Base-by-base conservation (phyloP, 176 grass and related monocot genomes). In the Ananas comosus region DNA sequence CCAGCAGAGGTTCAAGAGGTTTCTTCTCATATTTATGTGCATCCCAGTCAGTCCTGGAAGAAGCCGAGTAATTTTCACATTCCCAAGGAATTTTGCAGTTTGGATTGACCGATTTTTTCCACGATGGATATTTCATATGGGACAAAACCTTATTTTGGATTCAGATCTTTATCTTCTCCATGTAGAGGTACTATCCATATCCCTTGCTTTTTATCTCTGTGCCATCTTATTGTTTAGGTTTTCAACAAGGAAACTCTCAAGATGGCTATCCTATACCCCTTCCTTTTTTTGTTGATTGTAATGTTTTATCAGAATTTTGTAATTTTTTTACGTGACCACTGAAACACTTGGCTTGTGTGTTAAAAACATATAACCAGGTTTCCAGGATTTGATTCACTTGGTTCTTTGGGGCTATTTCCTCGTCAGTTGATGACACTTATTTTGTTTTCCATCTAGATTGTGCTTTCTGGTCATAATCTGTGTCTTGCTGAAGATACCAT, bases 101-200 rank as follows among this genome's bases (percentile, higher is more conserved):
- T 89, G 86, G 92, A 63, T 87, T 1, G 76, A 89, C 72, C 58
- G 81, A 72, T 57, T 96, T 63, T 25, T 84, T 76, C 91, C 91
- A 1, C 81, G 83, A 50, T 96, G 85, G 92, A 49, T 76, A 24
- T 67, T 29, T 80, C 91, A 96, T 73, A 66, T 88, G 13, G 51
- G 3, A 22, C 33, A 75, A 66, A 96, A 88, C 56, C 80, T 79
- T 28, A 51, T 96, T 74, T 63, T 96, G 51, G 92, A 96, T 83
- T 96, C 92, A 56, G 92, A 96, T 61, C 70, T 83, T 27, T 85
- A 89, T 80, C 92, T 96, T 56, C 88, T 96, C 12, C 92, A 96
- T 24, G 5, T 89, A 11, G 92, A 89, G 92, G 92, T 91, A 17
- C 3, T 16, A 16, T 61, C n/a, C 1, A 1, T 10, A 61, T 11